Conservation (phyloP, 2,329 filamentous ascomycete species). For the Hypoxylon sp. region DNA sequence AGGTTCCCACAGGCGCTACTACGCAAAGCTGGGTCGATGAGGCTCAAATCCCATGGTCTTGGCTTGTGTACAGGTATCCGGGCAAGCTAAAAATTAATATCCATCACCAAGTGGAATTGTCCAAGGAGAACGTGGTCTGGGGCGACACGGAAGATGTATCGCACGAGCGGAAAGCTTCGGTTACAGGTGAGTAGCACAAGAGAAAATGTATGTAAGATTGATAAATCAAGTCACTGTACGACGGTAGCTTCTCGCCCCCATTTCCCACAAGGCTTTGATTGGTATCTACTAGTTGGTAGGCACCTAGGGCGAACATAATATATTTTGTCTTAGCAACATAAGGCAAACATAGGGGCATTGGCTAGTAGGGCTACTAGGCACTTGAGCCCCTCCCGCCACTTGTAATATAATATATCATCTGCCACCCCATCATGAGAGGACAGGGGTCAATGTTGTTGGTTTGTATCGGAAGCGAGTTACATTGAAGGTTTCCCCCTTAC, state of each 20-base stretch:
- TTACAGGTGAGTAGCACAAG: not conserved
- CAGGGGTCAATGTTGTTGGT: not conserved
- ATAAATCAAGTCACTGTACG: not conserved
- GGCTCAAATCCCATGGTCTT: not conserved
- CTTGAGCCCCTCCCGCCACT: not conserved
- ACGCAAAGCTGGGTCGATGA: not conserved
- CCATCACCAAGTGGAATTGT: not conserved
- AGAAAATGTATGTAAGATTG: not conserved
- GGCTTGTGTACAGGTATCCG: not conserved
- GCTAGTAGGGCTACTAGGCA: not conserved
- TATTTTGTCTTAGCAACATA: not conserved
- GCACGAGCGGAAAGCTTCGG: not conserved
- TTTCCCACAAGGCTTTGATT: not conserved
- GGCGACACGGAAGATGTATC: not conserved
- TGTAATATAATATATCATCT: not conserved
- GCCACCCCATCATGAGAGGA: not conserved
- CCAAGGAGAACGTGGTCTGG: not conserved
- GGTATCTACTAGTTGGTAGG: not conserved
- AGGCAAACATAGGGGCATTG: not conserved
- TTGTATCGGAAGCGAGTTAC: not conserved
- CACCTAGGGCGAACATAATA: not conserved
- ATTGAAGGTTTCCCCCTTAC: conserved; percentile 1
- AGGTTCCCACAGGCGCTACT: not conserved
- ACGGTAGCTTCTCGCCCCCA: not conserved
- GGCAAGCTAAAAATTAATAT: not conserved